Evolutionary conservation across 192 early-diverging fungal species (phyloP), one percentile per base, ranked within the genome.

Genomic region (Coemansia brasiliensis): DNA sequence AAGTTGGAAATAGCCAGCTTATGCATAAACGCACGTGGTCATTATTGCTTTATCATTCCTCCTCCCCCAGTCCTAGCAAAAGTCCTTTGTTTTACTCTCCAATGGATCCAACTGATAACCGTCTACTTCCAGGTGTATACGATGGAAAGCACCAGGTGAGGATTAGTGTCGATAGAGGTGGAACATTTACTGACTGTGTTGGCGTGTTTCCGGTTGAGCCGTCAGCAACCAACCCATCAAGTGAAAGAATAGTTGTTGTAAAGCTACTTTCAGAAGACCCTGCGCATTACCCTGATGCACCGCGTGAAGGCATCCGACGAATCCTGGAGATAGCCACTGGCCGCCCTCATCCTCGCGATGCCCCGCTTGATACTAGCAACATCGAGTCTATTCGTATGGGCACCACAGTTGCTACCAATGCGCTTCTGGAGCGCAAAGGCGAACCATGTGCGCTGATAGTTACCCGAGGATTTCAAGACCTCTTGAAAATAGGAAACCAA

Each of bases 341-440:
- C 15, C 73, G 83, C 52, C 52, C 72, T 9, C 83, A 88, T 39
- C 85, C 89, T 38, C 84, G 91, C 27, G 64, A 84, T 50, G 41
- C 80, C 46, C 89, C 81, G 13, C 83, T 97, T 1, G 84, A 89
- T 45, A 95, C 94, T 0, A 67, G 79, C 17, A 54, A 79, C 35
- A 69, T 94, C 53, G 86, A 84, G 40, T 83, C 87, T 54, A 89
- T 98, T 40, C 85, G 94, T 13, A 96, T 98, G 93, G 96, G 94
- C 52, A 98, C 96, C 0, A 98, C 96, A 0, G 96, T 98, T 3
- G 96, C 96, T 3, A 98, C 96, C 1, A 98, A 98, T 63, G 93
- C 94, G 6, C 72, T 91, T 4, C 70, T 91, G 61, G 90, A 93
- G 74, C 77, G 89, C 35, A 93, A 91, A 59, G 96, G 96, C 4